Evolutionary conservation across 2,329 filamentous ascomycete genomes (phyloP), one percentile per base, ranked within the genome.

Genomic region (Cryphonectria radicalis): DNA sequence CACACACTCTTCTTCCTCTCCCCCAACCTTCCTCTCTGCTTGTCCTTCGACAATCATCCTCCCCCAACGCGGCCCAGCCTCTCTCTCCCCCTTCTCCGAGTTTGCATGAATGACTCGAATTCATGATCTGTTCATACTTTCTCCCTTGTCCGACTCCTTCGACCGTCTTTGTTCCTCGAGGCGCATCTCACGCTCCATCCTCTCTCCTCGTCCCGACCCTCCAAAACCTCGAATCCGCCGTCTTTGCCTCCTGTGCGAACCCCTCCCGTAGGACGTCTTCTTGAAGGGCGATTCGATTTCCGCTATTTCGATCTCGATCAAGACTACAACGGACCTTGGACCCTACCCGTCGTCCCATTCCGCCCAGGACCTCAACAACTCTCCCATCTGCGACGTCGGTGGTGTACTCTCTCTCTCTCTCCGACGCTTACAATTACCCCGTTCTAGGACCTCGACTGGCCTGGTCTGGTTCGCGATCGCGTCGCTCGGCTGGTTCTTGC

Each of bases 151-250:
- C 75, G 73, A 72, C 72, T 72, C 74, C 74, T 74, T 75, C 74
- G 42, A 70, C 74, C 71, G 73, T 73, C 76, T 76, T 77, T 76
- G 76, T 76, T 68, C 75, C 74, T 76, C 77, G 75, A 78, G 76
- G 75, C 78, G 76, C 76, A 77, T 76, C 75, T 40, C 67, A 40
- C 43, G 43, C 59, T n/a, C 46, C 43, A n/a, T 57, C 59, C 43
- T n/a, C 65, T 72, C 69, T 70, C 71, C 70, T 70, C 65, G 72
- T 73, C 66, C 65, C 73, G 72, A 75, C 77, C 66, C 46, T 74
- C 75, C 76, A 74, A 37, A 70, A 73, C 69, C 71, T 74, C 73
- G 75, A 76, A 67, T 72, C 69, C 70, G 68, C 71, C 69, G 68
- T 64, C 63, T 65, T 69, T 69, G 67, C 72, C 67, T 67, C 73